Base-by-base conservation (phyloP, 257 asterid species). In the Eustoma russellianum region DNA sequence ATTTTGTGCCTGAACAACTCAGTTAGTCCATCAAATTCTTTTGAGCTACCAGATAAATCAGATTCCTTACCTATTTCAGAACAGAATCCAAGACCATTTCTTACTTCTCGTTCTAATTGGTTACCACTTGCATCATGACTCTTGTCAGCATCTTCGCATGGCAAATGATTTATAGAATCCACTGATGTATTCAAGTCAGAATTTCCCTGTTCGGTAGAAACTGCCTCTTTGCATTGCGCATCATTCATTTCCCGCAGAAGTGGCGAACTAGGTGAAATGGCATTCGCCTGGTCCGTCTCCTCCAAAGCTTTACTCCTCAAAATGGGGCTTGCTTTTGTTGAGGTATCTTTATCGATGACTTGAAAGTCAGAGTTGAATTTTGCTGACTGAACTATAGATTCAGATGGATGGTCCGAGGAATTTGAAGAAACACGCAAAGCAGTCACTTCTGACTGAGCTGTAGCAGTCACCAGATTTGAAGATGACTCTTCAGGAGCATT, bases 1-100 rank as follows among this genome's bases (percentile, higher is more conserved):
- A 19, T 56, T 6, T 38, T 40, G 56, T 50, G 47, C 38, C 9
- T 60, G 33, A 66, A 64, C 5, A 48, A 48, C 18, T 57, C 63
- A 52, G 64, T 49, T 54, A 74, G 53, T 10, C 34, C 38, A 62
- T 30, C 40, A 30, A 47, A 6, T 44, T 45, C 53, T 52, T 45
- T 24, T 46, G 63, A 34, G 49, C 48, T 55, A 35, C 55, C 34
- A 47, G 13, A 18, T 9, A 38, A n/a, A 40, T 18, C 46, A 35
- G 35, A 53, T 48, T 50, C 45, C 19, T 28, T 16, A 52, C 35
- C 19, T 18, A 19, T 16, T 49, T 46, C 55, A 55, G 34, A 53
- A 48, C 48, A 41, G 15, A 58, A 55, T 41, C 35, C 45, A 10
- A 38, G 43, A 35, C 46, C 18, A 53, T 17, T 24, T 38, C 38